Evolutionary conservation across 148 eudicot species (phyloP).

Genomic region (Rhododendron henanense): DNA sequence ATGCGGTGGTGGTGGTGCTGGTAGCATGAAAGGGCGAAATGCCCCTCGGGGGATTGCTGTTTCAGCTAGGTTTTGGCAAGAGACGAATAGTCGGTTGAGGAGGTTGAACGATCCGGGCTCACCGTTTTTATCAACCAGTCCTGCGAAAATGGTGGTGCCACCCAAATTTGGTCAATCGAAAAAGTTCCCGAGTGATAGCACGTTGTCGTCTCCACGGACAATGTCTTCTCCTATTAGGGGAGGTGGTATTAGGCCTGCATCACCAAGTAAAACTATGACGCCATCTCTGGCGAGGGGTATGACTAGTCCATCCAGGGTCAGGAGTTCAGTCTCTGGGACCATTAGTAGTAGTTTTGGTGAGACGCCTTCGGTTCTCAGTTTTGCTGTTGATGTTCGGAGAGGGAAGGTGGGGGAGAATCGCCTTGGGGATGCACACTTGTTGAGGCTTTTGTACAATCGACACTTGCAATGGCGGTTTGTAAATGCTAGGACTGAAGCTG

Average conservation of each 20-base stretch:
- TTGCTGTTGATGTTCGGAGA: slow-evolving; percentile 85
- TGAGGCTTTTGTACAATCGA: slow-evolving; percentile 84
- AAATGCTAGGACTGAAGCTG: slow-evolving; percentile 78
- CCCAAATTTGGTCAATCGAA: slow-evolving; percentile 55
- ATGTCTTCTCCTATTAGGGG: slow-evolving; percentile 76
- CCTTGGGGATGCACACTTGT: slow-evolving; percentile 72
- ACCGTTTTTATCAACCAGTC: slow-evolving; percentile 49
- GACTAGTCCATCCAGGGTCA: slow-evolving; percentile 65
- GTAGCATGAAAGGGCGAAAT: slow-evolving; percentile 20
- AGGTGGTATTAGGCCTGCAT: slow-evolving; percentile 50
- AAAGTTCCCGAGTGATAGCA: slow-evolving; percentile 48
- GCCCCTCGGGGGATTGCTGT: slow-evolving; percentile 57
- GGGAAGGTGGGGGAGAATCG: slow-evolving; percentile 93
- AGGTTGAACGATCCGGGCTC: slow-evolving; percentile 88
- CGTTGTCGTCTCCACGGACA: slow-evolving; percentile 56
- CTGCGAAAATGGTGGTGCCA: slow-evolving; percentile 52
- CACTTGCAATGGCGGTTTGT: slow-evolving; percentile 96
- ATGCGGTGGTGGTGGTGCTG: slow-evolving; percentile 32
- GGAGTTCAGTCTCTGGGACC: slow-evolving; percentile 53
- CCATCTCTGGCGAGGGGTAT: slow-evolving; percentile 65
- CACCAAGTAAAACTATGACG: slow-evolving; percentile 62
- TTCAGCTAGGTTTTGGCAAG: slow-evolving; percentile 96
- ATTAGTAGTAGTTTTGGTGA: slow-evolving; percentile 49
- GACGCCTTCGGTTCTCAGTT: slow-evolving; percentile 90
- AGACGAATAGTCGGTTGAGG: slow-evolving; percentile 88